phyloP scores from a whole-genome alignment of 345 rosid species.

The Aquilaria malaccensis region DNA sequence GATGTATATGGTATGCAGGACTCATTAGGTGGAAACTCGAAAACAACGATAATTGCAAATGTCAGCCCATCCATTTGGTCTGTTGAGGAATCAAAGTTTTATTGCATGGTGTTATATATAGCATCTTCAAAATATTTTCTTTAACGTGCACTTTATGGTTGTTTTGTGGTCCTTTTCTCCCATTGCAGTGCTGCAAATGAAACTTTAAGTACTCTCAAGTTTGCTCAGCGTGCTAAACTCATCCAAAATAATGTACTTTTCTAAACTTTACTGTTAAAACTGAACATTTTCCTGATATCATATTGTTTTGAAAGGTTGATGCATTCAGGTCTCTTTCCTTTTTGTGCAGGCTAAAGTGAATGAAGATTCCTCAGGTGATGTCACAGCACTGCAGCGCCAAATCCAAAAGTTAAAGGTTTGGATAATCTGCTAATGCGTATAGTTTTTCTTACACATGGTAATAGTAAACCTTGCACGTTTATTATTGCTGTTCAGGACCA shows the following conservation, averaged over 20 bases:
- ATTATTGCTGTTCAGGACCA: constrained; percentile 48
- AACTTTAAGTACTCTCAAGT: constrained; percentile 90
- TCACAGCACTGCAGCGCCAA: constrained; percentile 70
- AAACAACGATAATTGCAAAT: constrained; percentile 89
- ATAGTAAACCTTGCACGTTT: constrained; percentile 15
- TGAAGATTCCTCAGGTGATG: constrained; percentile 94
- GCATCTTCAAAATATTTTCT: background rate
- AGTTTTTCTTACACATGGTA: constrained; percentile 10
- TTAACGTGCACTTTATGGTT: background rate
- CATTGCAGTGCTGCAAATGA: constrained; percentile 74
- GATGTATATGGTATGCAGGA: constrained; percentile 50
- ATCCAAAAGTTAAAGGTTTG: constrained; percentile 72
- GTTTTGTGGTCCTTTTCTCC: constrained; percentile 13
- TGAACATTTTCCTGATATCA: background rate
- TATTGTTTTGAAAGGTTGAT: background rate
- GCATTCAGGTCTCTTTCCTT: constrained; percentile 5
- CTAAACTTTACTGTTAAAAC: constrained; percentile 4
- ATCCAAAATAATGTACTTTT: constrained; percentile 78
- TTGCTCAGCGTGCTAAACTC: constrained; percentile 96
- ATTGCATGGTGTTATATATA: constrained; percentile 1
- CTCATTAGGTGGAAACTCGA: constrained; percentile 93
- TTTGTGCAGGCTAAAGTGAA: constrained; percentile 76
- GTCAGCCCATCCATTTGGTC: constrained; percentile 92
- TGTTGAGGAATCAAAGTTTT: constrained; percentile 19
- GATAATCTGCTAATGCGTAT: background rate